Evolutionary conservation across 495 filamentous ascomycete species (phyloP).

Genomic region (Hyphodiscus hymeniophilus): DNA sequence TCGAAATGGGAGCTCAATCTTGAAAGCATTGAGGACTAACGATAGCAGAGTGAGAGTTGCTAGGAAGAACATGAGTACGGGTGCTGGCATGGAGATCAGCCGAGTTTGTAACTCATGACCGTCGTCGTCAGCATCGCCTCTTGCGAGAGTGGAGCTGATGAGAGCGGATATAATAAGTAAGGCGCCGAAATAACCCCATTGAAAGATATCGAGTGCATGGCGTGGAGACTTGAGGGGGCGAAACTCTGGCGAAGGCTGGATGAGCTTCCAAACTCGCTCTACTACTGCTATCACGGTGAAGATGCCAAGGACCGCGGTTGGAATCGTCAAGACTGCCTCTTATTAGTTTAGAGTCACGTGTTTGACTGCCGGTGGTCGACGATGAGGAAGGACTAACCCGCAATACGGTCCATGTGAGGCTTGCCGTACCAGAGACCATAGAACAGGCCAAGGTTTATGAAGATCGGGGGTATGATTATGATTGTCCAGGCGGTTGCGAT

Average conservation of each 20-base stretch:
- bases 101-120: conserved; percentile 12
- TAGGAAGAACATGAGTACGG: conserved; percentile 17
- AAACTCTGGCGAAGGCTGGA: conserved; percentile 6
- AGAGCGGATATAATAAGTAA: conserved; percentile 14
- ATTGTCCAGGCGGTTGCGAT: conserved; percentile 17
- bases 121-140: conserved; percentile 13
- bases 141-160: conserved; percentile 11
- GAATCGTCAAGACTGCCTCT: conserved; percentile 12
- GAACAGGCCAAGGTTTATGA: conserved; percentile 16
- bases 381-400: conserved; percentile 3
- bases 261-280: conserved; percentile 15
- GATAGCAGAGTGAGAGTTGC: conserved; percentile 14
- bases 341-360: conserved; percentile 1
- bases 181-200: conserved; percentile 17
- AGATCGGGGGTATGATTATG: conserved; percentile 16
- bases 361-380: neutral
- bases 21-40: conserved; percentile 2
- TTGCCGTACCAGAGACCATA: conserved; percentile 17
- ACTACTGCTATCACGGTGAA: conserved; percentile 13
- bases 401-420: conserved; percentile 9
- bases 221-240: conserved; percentile 9
- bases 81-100: conserved; percentile 7
- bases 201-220: conserved; percentile 13
- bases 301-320: conserved; percentile 15
- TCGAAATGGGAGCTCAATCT: conserved; percentile 13